These are phyloP conservation scores for Graphium sp. DNA, from an alignment of 2,329 filamentous ascomycete genomes.

Conservation along the genomic window DNA sequence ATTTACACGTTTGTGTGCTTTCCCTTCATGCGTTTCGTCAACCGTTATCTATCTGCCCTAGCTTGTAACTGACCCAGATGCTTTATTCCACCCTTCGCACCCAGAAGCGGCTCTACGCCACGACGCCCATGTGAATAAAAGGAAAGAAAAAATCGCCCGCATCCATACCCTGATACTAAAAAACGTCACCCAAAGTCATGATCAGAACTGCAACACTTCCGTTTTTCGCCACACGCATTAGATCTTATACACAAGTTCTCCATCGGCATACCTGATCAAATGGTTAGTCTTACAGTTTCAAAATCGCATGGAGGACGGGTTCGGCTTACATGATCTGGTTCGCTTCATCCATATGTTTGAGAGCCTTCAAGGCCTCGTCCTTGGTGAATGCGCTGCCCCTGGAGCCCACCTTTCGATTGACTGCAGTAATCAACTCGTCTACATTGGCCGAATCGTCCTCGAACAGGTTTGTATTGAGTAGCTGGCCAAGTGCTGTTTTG, in stretches of 20 bases:
- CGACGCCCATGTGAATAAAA: too few relatives aligned
- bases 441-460: conserved; percentile 70
- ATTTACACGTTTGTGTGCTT: too few relatives aligned
- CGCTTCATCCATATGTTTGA: conserved; percentile 62
- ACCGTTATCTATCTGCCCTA: too few relatives aligned
- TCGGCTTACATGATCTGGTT: conserved; percentile 82
- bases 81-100: too few relatives aligned
- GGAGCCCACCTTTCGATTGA: conserved; percentile 53
- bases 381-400: conserved; percentile 45
- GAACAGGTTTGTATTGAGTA: conserved; percentile 74
- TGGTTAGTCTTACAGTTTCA: conserved; percentile 1
- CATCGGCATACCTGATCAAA: conserved; percentile 32
- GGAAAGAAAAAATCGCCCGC: too few relatives aligned
- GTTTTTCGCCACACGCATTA: conserved; percentile 15
- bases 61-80: too few relatives aligned
- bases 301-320: background rate
- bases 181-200: background rate
- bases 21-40: too few relatives aligned
- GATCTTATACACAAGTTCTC: conserved; percentile 55
- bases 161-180: too few relatives aligned
- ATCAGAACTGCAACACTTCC: background rate
- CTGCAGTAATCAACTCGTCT: conserved; percentile 55
- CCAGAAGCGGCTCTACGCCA: too few relatives aligned
- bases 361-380: conserved; percentile 58
- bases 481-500: conserved; percentile 63